Base-by-base conservation (phyloP, 2,329 filamentous ascomycete genomes). In the Chaetomium globosum region DNA sequence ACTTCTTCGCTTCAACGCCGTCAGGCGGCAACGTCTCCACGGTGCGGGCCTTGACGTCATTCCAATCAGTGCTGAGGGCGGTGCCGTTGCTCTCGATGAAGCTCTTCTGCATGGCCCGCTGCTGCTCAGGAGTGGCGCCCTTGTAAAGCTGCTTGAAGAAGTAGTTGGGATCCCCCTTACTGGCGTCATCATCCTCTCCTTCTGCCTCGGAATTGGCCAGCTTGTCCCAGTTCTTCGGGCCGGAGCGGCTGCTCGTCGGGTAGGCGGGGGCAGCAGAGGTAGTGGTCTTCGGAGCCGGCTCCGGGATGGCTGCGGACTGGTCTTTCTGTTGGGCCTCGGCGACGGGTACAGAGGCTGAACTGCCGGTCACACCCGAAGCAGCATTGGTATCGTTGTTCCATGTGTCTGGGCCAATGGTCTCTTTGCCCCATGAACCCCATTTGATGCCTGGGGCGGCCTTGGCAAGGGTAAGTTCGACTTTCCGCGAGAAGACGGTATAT, bases 41-140 rank as follows among this genome's bases (percentile, higher is more conserved):
- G 28, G 80, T 89, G 21, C 86, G 87, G 68, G 82, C 85, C 59
- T 86, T 85, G 23, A 97, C 94, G 67, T 96, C 90, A 10, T 80
- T 78, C 95, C 95, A 99, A 75, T 94, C 92, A 0, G 95, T 99
- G 77, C 92, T 97, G 58, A 99, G 80, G 2, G 91, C 86, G 0
- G 95, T 99, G 4, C 95, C 95, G 71, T 96, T 95, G 77, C 93
- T 97, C 82, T 99, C 94, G 16, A 87, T 83, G 74, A 92, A 98
- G 74, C 92, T 96, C 85, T 99, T 99, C 87, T 96, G 92, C 95
- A 99, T 99, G 9, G 95, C 95, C 1, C 93, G 87, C 74, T 88
- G 87, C 65, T 92, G 91, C 71, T 99, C 94, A 0, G 89, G 86
- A 57, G 89, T 87, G 0, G 92, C 88, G 43, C 81, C 82, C 68